Evolutionary conservation across 2,329 filamentous ascomycete genomes (phyloP).

Genomic region (Aureobasidium sp.): DNA sequence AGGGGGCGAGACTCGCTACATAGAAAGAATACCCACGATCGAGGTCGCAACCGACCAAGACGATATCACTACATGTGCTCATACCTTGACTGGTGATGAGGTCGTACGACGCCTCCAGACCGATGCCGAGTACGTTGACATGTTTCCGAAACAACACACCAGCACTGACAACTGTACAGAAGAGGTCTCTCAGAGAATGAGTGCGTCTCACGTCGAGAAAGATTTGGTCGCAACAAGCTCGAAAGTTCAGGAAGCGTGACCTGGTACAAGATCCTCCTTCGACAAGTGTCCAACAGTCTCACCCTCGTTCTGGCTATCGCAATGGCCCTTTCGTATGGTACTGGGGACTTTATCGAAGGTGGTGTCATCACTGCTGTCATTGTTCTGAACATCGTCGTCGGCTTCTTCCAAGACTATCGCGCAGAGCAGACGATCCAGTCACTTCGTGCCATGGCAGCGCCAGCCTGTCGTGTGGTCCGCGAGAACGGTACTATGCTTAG

Average conservation of each 20-base stretch:
- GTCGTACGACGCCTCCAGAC: constrained; percentile 18
- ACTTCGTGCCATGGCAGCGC: constrained; percentile 46
- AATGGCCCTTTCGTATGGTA: constrained; percentile 50
- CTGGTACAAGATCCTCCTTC: constrained; percentile 26
- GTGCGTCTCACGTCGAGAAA: constrained; percentile 12
- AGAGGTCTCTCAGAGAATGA: constrained; percentile 15
- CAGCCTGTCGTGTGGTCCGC: constrained; percentile 47
- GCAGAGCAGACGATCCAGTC: constrained; percentile 53
- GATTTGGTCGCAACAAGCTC: constrained; percentile 23
- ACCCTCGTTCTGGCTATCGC: constrained; percentile 43
- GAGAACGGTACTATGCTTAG: constrained; percentile 42
- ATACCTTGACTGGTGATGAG: constrained; percentile 16
- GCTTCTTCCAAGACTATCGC: constrained; percentile 51
- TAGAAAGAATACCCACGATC: constrained; percentile 9
- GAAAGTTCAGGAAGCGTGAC: constrained; percentile 22
- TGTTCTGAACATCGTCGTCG: constrained; percentile 49
- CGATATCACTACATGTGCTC: constrained; percentile 17
- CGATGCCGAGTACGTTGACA: constrained; percentile 16
- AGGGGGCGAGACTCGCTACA: constrained; percentile 20
- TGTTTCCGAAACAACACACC: too few relatives aligned
- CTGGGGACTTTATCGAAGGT: constrained; percentile 52
- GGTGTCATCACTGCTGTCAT: constrained; percentile 52
- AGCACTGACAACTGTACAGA: background rate
- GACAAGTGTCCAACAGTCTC: constrained; percentile 31
- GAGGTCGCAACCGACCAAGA: constrained; percentile 12